Percentiles rank a stretch among this genome's conserved stretches.
Evolutionary conservation across 2,329 filamentous ascomycete genomes (phyloP).

Genomic region (Diaporthe capsici): DNA sequence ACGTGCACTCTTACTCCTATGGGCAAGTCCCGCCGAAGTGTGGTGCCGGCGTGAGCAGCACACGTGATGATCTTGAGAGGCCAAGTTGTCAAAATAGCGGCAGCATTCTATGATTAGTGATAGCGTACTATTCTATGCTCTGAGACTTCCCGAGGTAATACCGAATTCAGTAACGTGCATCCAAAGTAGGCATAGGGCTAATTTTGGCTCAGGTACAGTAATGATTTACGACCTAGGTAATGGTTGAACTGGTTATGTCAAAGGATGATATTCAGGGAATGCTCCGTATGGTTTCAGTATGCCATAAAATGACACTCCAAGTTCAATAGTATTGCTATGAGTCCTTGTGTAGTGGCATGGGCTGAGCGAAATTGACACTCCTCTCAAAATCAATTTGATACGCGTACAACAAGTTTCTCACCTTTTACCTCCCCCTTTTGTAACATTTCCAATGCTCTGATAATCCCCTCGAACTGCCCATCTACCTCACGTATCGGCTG

Average conservation of each 20-base stretch:
- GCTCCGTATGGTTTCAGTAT: too few relatives aligned
- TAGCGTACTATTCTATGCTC: not conserved
- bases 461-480: conserved; percentile 31
- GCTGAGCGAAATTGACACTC: not conserved
- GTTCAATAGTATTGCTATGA: not conserved
- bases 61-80: not conserved
- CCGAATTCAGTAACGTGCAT: too few relatives aligned
- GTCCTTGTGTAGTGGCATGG: too few relatives aligned
- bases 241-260: not conserved
- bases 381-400: not conserved
- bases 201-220: not conserved
- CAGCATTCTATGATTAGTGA: not conserved
- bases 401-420: conserved; percentile 36
- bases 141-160: not conserved
- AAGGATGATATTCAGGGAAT: not conserved
- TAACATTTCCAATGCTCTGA: conserved; percentile 35
- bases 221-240: not conserved
- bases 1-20: conserved; percentile 4
- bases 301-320: not conserved
- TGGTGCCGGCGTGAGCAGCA: not conserved
- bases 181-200: not conserved
- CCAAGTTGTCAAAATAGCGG: too few relatives aligned
- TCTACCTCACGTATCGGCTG: conserved; percentile 36
- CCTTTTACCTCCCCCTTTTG: conserved; percentile 37
- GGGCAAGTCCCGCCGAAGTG: conserved; percentile 7